Evolutionary conservation across 371 early-diverging fungal genomes (phyloP), one percentile per base, ranked within the genome.

Genomic region (Phascolomyces articulosus): DNA sequence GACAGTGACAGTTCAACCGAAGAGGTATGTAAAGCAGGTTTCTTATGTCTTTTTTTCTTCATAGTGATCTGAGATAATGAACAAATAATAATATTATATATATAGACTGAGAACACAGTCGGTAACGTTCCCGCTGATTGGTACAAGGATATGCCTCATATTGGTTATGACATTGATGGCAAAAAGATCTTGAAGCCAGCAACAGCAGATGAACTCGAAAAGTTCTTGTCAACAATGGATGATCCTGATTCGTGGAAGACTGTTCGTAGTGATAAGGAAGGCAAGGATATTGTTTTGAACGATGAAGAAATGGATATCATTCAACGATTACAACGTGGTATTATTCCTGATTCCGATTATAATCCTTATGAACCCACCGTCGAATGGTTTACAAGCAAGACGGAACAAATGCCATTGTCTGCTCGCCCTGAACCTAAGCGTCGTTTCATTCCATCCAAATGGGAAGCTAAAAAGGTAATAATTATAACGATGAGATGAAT

Each of bases 101-200:
- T n/a, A n/a, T 64, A 86, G 85, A 83, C 85, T 2, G 80, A 79
- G 40, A 92, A 93, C 68, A 92, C 92, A 2, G 89, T 96, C 49
- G 99, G 99, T 59, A 95, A 97, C 65, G 85, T 98, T 20, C 96
- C 98, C 18, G 85, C 95, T 76, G 94, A 95, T 71, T 97, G 97
- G 97, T 98, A 98, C 76, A 91, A 94, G 47, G 97, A 97, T 55
- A 90, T 91, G 58, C 93, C 92, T 48, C 99, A 98, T 67, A 96
- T 97, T 66, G 99, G 99, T 48, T 98, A 98, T 79, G 92, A 95
- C 69, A 76, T 95, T 55, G 85, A 95, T 59, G 99, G 99, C 53
- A 93, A 96, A 73, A 91, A 87, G 73, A 88, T 98, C 40, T 70
- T 91, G 79, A 88, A 83, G 70, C 95, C 96, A n/a, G 93, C 93